Percentiles rank a stretch among this genome's conserved stretches.
These are phyloP conservation scores for Agrocybe praecox DNA, from an alignment of 768 basidiomycete genomes.

Conservation along the genomic window DNA sequence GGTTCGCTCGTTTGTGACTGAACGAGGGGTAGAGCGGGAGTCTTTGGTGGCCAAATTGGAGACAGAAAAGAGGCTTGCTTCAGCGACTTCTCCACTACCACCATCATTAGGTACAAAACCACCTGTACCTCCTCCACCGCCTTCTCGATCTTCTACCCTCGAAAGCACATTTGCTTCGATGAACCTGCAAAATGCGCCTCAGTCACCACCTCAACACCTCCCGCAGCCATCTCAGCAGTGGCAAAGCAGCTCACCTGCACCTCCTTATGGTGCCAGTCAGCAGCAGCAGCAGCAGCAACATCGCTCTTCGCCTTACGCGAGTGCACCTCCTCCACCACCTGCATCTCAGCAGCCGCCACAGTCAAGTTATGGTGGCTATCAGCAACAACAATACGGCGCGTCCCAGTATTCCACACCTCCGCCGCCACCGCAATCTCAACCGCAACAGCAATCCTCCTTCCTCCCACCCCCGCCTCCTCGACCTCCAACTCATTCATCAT, in stretches of 20 bases:
- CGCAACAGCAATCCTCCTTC: background rate
- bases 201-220: constrained; percentile 18
- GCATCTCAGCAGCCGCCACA: constrained; percentile 1
- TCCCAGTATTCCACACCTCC: constrained; percentile 21
- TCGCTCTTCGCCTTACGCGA: constrained; percentile 17
- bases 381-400: constrained; percentile 14
- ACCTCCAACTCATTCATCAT: background rate
- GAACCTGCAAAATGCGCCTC: constrained; percentile 38
- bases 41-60: constrained; percentile 70
- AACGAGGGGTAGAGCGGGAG: constrained; percentile 72
- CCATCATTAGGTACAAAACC: constrained; percentile 45
- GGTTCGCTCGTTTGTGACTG: constrained; percentile 60
- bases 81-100: constrained; percentile 46
- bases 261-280: constrained; percentile 11
- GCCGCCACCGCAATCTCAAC: constrained; percentile 20
- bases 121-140: constrained; percentile 43
- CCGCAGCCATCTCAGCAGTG: constrained; percentile 18
- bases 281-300: constrained; percentile 17
- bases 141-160: constrained; percentile 35
- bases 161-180: constrained; percentile 61
- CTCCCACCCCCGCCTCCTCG: background rate
- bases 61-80: constrained; percentile 63
- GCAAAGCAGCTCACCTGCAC: constrained; percentile 23
- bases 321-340: constrained; percentile 20
- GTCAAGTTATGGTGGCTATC: constrained; percentile 1